Conservation (phyloP, 192 early-diverging fungal species). For the Rhizoclosmatium globosum region DNA sequence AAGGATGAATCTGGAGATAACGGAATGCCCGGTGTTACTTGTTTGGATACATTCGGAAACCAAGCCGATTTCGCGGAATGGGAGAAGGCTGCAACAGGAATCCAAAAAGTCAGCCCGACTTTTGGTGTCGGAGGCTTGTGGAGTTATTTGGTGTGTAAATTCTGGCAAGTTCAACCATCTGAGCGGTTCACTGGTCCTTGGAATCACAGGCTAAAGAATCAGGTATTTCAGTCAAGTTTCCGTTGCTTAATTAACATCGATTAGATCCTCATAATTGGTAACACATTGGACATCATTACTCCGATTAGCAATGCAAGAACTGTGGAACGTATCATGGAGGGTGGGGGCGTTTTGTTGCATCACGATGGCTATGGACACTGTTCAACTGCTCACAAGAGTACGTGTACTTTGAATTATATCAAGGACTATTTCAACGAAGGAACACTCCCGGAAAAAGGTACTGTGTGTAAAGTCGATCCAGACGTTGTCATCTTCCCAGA, state of each 20-base stretch:
- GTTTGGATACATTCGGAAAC: conserved; percentile 12
- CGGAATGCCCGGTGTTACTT: conserved; percentile 1
- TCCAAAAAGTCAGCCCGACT: not conserved
- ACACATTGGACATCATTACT: conserved; percentile 55
- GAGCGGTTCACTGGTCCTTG: conserved; percentile 56
- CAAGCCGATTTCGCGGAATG: conserved; percentile 7
- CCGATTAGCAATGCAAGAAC: conserved; percentile 45
- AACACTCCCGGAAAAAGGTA: conserved; percentile 13
- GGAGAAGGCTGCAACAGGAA: not conserved
- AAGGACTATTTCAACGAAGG: conserved; percentile 36
- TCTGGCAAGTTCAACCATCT: conserved; percentile 40
- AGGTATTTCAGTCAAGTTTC: not conserved
- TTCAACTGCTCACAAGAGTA: conserved; percentile 42
- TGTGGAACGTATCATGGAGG: conserved; percentile 6
- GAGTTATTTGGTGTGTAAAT: conserved; percentile 26
- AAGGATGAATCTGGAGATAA: conserved; percentile 8
- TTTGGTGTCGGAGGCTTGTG: not conserved
- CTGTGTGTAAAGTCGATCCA: not conserved
- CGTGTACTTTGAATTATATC: conserved; percentile 45
- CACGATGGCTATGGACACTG: conserved; percentile 55
- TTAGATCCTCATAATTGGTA: conserved; percentile 34
- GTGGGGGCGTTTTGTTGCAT: conserved; percentile 38
- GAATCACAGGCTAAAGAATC: conserved; percentile 44
- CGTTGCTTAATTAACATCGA: not conserved
- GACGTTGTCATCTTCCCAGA: conserved; percentile 23